These are phyloP conservation scores for Tuber brumale DNA, from an alignment of 495 filamentous ascomycete genomes.

Conservation along the genomic window DNA sequence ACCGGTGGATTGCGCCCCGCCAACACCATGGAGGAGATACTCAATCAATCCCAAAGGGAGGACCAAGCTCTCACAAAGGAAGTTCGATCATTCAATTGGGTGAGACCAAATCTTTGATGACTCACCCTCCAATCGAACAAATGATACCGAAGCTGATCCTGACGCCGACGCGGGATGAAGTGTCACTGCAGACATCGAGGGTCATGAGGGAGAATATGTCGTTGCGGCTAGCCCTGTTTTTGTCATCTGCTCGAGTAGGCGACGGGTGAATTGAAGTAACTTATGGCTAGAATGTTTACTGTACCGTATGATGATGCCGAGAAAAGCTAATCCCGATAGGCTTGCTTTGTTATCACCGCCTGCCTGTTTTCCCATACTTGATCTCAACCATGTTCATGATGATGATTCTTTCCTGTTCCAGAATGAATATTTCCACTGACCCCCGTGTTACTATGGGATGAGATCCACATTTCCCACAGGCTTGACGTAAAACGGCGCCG, in stretches of 20 bases:
- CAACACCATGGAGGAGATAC: constrained; percentile 78
- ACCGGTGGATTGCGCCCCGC: constrained; percentile 75
- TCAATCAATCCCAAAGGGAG: constrained; percentile 60
- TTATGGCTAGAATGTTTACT: constrained; percentile 54
- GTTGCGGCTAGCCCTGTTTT: constrained; percentile 77
- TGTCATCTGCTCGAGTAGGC: constrained; percentile 59
- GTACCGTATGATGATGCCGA: constrained; percentile 44
- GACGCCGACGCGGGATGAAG: constrained; percentile 41
- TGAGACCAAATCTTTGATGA: constrained; percentile 26
- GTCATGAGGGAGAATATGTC: constrained; percentile 56
- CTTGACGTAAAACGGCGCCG: constrained; percentile 34
- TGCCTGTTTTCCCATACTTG: background rate
- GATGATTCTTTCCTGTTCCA: background rate
- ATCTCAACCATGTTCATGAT: background rate
- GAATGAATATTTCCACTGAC: background rate
- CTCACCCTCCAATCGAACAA: constrained; percentile 3
- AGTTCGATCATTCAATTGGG: constrained; percentile 63
- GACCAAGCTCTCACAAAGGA: constrained; percentile 57
- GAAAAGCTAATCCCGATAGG: constrained; percentile 43
- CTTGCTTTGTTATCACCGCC: constrained; percentile 13
- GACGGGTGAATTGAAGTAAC: constrained; percentile 58
- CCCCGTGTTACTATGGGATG: constrained; percentile 45
- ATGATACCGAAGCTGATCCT: constrained; percentile 22
- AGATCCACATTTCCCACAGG: constrained; percentile 43
- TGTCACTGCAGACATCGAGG: constrained; percentile 76